Conservation (phyloP, 179 eudicot species). For the Sideroxylon spinosum region DNA sequence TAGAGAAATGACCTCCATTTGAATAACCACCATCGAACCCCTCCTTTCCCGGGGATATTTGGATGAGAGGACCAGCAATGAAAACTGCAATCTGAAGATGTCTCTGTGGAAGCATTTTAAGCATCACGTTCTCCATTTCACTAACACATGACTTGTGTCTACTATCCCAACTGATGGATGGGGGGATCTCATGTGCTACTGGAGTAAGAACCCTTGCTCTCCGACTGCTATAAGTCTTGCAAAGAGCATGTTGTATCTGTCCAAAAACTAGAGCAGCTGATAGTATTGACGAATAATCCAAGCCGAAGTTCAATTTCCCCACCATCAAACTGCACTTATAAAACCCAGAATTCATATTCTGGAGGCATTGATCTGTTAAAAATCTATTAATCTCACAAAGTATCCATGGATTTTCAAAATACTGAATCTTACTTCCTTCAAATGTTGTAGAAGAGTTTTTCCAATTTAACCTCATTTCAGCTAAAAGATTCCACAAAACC, state of each 20-base stretch:
- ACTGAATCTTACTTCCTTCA: constrained; percentile 29
- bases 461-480: constrained; percentile 54
- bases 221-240: constrained; percentile 21
- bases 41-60: constrained; percentile 44
- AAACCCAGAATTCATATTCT: constrained; percentile 36
- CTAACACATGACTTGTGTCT: constrained; percentile 31
- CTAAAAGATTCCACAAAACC: constrained; percentile 32
- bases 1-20: constrained; percentile 22
- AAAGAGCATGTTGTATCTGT: constrained; percentile 43
- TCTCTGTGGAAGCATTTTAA: constrained; percentile 54
- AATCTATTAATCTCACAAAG: constrained; percentile 46
- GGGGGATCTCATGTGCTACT: constrained; percentile 25
- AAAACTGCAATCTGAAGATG: constrained; percentile 54
- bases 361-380: constrained; percentile 34
- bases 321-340: constrained; percentile 49
- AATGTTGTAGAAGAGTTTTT: constrained; percentile 34
- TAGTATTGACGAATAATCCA: constrained; percentile 42
- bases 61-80: constrained; percentile 60
- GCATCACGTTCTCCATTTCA: constrained; percentile 37
- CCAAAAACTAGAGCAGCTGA: constrained; percentile 41
- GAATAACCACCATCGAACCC: constrained; percentile 22
- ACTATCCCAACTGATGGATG: constrained; percentile 29
- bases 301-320: constrained; percentile 59
- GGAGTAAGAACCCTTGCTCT: constrained; percentile 31
- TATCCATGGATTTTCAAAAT: constrained; percentile 55